Base-by-base conservation (phyloP, 768 basidiomycete genomes). In the Mycena latifolia region DNA sequence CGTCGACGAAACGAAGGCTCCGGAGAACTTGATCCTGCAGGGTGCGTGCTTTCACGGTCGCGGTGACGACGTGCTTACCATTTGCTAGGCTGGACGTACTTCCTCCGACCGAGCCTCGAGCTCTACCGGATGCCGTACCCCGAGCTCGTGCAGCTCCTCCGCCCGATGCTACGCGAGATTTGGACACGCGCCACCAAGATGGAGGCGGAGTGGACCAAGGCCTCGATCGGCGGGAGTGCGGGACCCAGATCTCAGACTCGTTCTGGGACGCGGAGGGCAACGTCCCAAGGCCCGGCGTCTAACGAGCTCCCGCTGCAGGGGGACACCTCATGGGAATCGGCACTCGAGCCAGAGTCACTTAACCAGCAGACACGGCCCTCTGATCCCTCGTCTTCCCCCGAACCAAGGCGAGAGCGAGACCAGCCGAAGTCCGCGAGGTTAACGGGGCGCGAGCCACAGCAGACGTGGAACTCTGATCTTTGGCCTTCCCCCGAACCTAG, bases 1-100 rank as follows among this genome's bases (percentile, higher is more conserved):
- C 5, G 66, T 77, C 28, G 61, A 73, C 55, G 72, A 77, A 12
- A 46, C 69, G 0, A 76, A 77, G 31, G 72, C 72, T 2, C 18
- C n/a, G 9, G 43, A 55, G 29, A 12, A 45, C 43, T 79, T 77
- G 78, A 69, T 79, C 50, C 67, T 78, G 60, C 77, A 75, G 52
- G 82, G 81, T 80, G 52, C 29, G 72, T 63, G n/a, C 48, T 29
- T 3, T 43, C 2, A 5, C 12, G 18, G 20, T 43, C 10, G 3
- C 41, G 18, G 20, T 43, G 41, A 6, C 20, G n/a, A n/a, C 20
- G 41, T 43, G 41, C 41, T 43, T 20, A 20, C 10, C n/a, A 12
- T n/a, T 2, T 17, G 20, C 15, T 39, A 86, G 86, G 81, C n/a
- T 87, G 86, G 86, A 77, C 83, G 45, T 87, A 87, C 59, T 68